Conservation (phyloP, 2,329 filamentous ascomycete genomes). For the Arthroderma sp. region DNA sequence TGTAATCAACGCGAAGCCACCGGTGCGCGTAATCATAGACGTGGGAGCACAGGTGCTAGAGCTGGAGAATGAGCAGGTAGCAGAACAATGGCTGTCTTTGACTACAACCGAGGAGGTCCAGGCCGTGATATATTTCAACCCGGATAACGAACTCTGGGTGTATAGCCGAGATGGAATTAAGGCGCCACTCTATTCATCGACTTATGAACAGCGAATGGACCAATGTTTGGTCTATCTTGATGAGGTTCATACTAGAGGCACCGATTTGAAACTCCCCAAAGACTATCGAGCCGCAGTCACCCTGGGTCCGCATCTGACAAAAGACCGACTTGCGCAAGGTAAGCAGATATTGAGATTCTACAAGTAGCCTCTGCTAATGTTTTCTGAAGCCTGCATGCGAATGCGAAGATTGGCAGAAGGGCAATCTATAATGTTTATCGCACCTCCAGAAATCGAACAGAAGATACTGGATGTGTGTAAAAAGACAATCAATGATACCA, state of each 20-base stretch:
- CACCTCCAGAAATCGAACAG: slow-evolving; percentile 43
- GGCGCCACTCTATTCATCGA: slow-evolving; percentile 40
- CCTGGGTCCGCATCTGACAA: slow-evolving; percentile 50
- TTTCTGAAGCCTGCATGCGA: slow-evolving; percentile 48
- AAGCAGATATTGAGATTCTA: slow-evolving; percentile 35
- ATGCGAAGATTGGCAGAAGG: slow-evolving; percentile 53
- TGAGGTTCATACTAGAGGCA: slow-evolving; percentile 57
- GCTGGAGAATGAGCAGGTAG: slow-evolving; percentile 40
- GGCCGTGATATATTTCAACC: slow-evolving; percentile 41
- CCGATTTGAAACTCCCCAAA: slow-evolving; percentile 48
- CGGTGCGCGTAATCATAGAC: slow-evolving; percentile 48
- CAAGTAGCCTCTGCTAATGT: slow-evolving; percentile 36
- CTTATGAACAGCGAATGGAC: slow-evolving; percentile 44
- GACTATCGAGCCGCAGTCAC: slow-evolving; percentile 54
- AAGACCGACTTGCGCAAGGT: slow-evolving; percentile 58
- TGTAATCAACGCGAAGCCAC: slow-evolving; percentile 25
- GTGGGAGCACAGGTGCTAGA: slow-evolving; percentile 55
- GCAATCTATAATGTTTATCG: slow-evolving; percentile 49
- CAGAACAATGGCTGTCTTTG: slow-evolving; percentile 35
- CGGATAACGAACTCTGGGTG: slow-evolving; percentile 7
- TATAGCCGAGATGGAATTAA: slow-evolving; percentile 6
- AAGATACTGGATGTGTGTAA: slow-evolving; percentile 32
- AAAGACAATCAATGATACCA: slow-evolving; percentile 9
- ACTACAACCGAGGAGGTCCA: slow-evolving; percentile 16
- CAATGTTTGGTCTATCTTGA: slow-evolving; percentile 55